Evolutionary conservation across 176 grass and related monocot genomes (phyloP), one percentile per base, ranked within the genome.

Genomic region (Avena insularis): DNA sequence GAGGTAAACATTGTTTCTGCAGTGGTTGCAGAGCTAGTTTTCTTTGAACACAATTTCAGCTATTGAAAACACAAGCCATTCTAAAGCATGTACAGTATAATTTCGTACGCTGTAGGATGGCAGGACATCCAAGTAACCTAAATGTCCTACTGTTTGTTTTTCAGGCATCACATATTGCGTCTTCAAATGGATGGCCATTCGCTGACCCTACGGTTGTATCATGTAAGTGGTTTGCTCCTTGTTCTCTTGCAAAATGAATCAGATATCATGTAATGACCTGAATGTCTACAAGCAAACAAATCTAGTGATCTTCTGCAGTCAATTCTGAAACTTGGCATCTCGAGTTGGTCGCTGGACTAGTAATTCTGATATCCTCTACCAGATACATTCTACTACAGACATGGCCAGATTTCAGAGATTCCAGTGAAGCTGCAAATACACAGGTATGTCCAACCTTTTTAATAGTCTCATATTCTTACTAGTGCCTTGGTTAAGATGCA

Each of bases 401-500:
- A 82, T 98, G 95, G 93, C 82, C 95, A 68, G 93, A 95, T 85
- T 98, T 98, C 85, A 91, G 91, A 62, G 65, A 93, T 83, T 98
- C 95, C 78, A 93, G 87, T 83, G 91, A 98, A 91, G 83, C 89
- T 47, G 91, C 95, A 76, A 98, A 98, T 84, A 92, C 79, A 79
- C 91, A 95, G 75, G 95, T 98, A 85, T 83, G 79, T 78, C 17
- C 25, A 86, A 12, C 8, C 16, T 7, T 90, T 62, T 29, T 9
- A 46, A 25, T 35, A 45, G 63, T 51, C 20, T 64, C 43, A 43
- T 43, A 6, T 43, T 63, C 16, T 29, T 72, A 72, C 16, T 35
- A 51, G 6, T 82, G 36, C 47, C 57, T 62, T 70, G 13, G n/a
- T 25, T 78, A 50, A 51, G 40, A 79, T 79, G 27, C 38, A 43